Base-by-base conservation (phyloP, 2,329 filamentous ascomycete genomes). In the Trichoderma breve region DNA sequence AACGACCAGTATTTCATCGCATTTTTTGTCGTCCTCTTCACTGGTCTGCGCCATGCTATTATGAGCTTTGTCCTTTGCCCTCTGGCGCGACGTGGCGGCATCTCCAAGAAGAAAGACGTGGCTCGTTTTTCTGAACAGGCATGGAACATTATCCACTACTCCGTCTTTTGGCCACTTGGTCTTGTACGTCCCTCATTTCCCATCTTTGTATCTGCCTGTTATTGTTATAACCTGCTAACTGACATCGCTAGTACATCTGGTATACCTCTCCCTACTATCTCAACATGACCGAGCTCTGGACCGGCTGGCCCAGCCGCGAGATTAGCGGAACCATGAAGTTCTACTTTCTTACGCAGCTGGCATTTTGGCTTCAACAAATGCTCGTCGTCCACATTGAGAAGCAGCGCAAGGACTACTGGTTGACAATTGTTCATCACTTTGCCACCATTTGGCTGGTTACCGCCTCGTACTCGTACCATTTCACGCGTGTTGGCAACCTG, bases 391-490 rank as follows among this genome's bases (percentile, higher is more conserved):
- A 98, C 82, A 94, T 98, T 73, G 96, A 99, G 83, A 93, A 97
- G 83, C 90, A 92, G 76, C 89, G 96, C 78, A 98, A 98, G 83
- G 96, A 99, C 77, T 92, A 98, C 82, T 92, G 90, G 84, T 95
- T 98, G 83, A 98, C 98, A 96, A 90, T 98, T 76, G 91, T 90
- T n/a, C 96, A 98, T 81, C 96, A 99, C 83, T 88, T 98, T 78
- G 90, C 98, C 80, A 99, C 96, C 18, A 93, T 91, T 78, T 84
- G 86, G 4, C 89, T 99, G 47, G 90, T 99, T 74, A 90, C 90
- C 70, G 88, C 90, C 32, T 95, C 93, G 74, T 98, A 98, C 81
- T 89, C 90, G 75, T 97, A 97, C 81, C 91, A 95, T 79, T 91
- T 93, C 79, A 97, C 92, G 71, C 91, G 93, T 63, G 93, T 98